A percentile compares a stretch with the other conserved stretches of the same genome.
Conservation (phyloP, 371 early-diverging fungal genomes). For the Nematocida major region DNA sequence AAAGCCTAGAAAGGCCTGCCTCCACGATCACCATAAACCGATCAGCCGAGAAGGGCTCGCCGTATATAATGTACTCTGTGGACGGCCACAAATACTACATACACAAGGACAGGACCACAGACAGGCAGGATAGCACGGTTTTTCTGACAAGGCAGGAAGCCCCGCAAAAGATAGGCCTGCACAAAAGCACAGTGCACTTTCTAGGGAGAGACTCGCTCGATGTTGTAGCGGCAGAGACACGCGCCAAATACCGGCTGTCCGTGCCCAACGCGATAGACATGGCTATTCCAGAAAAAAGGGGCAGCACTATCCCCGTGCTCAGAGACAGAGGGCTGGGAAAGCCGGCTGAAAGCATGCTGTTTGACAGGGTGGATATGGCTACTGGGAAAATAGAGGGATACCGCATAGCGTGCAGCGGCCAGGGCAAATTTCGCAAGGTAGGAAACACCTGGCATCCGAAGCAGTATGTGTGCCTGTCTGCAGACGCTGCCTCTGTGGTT, state of each 20-base stretch:
- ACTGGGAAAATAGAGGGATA: conserved; percentile 15
- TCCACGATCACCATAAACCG: neutral
- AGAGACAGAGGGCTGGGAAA: neutral
- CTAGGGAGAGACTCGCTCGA: neutral
- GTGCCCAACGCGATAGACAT: conserved; percentile 9
- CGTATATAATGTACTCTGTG: conserved; percentile 17
- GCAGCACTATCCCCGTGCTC: neutral
- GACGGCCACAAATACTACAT: conserved; percentile 35
- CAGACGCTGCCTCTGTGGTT: neutral
- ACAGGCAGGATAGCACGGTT: neutral
- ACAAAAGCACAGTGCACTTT: conserved; percentile 1
- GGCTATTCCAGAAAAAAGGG: neutral
- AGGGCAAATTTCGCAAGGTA: neutral
- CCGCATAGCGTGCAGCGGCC: neutral
- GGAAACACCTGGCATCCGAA: conserved; percentile 39
- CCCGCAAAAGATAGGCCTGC: conserved; percentile 25
- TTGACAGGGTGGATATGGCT: conserved; percentile 32
- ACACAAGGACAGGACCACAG: conserved; percentile 5
- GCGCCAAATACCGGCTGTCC: neutral
- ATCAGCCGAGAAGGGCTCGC: conserved; percentile 5
- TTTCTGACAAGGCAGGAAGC: neutral
- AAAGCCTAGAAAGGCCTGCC: neutral
- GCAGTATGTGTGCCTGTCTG: conserved; percentile 9
- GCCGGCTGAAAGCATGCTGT: neutral
- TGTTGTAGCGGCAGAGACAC: neutral